Conservation (phyloP, 805 yeast genomes). For the Kodamaea lidongshanica region DNA sequence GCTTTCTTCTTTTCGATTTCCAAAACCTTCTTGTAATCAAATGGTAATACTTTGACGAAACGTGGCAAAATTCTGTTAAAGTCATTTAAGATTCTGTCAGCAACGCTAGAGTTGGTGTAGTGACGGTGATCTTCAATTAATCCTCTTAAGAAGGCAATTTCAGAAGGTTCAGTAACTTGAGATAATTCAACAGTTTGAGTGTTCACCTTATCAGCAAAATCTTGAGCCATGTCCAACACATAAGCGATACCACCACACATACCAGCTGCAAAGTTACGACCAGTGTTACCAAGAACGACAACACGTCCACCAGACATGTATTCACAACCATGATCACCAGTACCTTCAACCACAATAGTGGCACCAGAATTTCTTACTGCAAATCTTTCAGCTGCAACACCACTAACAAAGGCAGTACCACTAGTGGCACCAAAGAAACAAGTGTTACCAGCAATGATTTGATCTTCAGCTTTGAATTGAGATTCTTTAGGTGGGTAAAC, state of each 20-base stretch:
- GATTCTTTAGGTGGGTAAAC: conserved; percentile 88
- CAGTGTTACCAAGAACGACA: conserved; percentile 84
- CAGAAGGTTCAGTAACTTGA: conserved; percentile 75
- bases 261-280: conserved; percentile 94
- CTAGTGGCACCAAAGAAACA: conserved; percentile 97
- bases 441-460: conserved; percentile 93
- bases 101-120: conserved; percentile 88
- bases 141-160: conserved; percentile 89
- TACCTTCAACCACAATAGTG: conserved; percentile 91
- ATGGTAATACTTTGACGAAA: conserved; percentile 89
- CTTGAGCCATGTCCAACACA: conserved; percentile 92
- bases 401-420: conserved; percentile 89
- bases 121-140: conserved; percentile 92
- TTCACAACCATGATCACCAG: conserved; percentile 98
- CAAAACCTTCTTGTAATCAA: conserved; percentile 84
- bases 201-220: conserved; percentile 75
- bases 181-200: conserved; percentile 75
- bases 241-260: conserved; percentile 99
- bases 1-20: conserved; percentile 64
- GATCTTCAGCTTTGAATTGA: conserved; percentile 87
- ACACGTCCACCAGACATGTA: conserved; percentile 99
- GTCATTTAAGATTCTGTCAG: conserved; percentile 73
- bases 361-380: conserved; percentile 99
- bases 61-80: conserved; percentile 84
- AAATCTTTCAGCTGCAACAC: conserved; percentile 97